Percentiles rank a stretch among this genome's conserved stretches.
Conservation (phyloP, 352 stramenopile genomes). For the Phytophthora vignae region DNA sequence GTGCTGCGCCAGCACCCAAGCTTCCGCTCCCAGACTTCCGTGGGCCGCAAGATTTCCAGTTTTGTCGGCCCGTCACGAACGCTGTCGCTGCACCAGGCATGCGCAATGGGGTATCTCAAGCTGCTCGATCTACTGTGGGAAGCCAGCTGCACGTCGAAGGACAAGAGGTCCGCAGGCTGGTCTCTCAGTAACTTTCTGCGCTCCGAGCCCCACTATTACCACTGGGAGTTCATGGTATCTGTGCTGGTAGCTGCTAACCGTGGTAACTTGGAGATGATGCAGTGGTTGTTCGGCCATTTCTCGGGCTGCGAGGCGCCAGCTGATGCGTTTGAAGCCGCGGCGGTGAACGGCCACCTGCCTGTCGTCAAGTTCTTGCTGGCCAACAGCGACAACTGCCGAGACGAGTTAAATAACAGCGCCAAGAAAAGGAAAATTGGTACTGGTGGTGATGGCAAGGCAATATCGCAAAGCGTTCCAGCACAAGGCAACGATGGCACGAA, state of each 20-base stretch:
- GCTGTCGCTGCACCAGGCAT: neutral
- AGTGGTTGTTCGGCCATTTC: neutral
- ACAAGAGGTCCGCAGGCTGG: neutral
- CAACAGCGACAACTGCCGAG: neutral
- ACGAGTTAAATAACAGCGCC: neutral
- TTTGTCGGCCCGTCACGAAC: neutral
- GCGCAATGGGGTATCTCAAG: neutral
- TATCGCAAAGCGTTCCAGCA: neutral
- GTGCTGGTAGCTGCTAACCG: neutral
- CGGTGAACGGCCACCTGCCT: neutral
- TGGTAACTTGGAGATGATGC: neutral
- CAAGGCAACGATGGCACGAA: neutral
- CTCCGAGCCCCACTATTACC: neutral
- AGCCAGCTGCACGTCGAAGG: neutral
- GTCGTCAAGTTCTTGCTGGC: neutral
- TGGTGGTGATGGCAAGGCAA: neutral
- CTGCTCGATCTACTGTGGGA: neutral
- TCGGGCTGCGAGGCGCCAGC: neutral
- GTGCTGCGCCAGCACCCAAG: no score
- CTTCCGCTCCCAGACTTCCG: neutral
- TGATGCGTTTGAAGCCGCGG: neutral
- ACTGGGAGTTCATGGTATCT: neutral
- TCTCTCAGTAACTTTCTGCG: neutral
- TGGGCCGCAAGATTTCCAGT: neutral
- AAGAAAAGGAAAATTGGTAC: neutral